Conservation (phyloP, 2,329 filamentous ascomycete genomes). For the Calonectria fujianensis region DNA sequence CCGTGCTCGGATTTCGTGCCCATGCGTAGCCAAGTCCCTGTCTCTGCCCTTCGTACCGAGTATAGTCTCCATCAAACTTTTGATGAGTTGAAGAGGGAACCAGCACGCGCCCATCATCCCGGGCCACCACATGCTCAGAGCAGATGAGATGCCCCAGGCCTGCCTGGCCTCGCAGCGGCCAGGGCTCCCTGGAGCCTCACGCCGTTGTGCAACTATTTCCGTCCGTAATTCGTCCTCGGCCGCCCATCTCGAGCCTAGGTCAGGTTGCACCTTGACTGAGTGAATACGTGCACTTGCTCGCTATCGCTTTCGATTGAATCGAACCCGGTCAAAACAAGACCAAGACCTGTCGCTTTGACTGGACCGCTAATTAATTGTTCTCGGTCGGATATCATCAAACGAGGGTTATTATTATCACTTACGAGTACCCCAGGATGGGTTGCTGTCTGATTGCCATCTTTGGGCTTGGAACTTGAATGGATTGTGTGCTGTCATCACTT, state of each 20-base stretch:
- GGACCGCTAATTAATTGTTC: slow-evolving; percentile 17
- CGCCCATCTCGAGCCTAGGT: slow-evolving; percentile 25
- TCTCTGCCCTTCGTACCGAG: slow-evolving; percentile 3
- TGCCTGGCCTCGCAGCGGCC: not conserved
- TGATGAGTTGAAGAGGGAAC: slow-evolving; percentile 21
- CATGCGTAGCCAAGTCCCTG: slow-evolving; percentile 8
- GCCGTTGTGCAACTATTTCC: slow-evolving; percentile 38
- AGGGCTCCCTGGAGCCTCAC: slow-evolving; percentile 24
- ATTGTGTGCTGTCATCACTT: not conserved
- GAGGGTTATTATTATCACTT: not conserved
- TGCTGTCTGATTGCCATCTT: slow-evolving; percentile 5
- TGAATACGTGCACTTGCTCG: slow-evolving; percentile 10
- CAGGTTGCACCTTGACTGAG: slow-evolving; percentile 26
- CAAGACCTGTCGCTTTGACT: slow-evolving; percentile 12
- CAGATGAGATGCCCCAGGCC: slow-evolving; percentile 21
- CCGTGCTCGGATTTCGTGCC: slow-evolving; percentile 11
- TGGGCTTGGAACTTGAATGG: not conserved
- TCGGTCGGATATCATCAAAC: slow-evolving; percentile 20
- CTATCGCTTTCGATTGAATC: not conserved
- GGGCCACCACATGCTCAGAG: slow-evolving; percentile 9
- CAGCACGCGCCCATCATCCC: slow-evolving; percentile 1
- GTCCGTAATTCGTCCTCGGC: slow-evolving; percentile 29
- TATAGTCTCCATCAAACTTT: slow-evolving; percentile 20
- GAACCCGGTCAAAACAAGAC: not conserved
- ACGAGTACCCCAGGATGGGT: slow-evolving; percentile 3